A percentile compares a stretch with the other conserved stretches of the same genome.
phyloP scores from a whole-genome alignment of 768 basidiomycete genomes.

The Russula lepida region DNA sequence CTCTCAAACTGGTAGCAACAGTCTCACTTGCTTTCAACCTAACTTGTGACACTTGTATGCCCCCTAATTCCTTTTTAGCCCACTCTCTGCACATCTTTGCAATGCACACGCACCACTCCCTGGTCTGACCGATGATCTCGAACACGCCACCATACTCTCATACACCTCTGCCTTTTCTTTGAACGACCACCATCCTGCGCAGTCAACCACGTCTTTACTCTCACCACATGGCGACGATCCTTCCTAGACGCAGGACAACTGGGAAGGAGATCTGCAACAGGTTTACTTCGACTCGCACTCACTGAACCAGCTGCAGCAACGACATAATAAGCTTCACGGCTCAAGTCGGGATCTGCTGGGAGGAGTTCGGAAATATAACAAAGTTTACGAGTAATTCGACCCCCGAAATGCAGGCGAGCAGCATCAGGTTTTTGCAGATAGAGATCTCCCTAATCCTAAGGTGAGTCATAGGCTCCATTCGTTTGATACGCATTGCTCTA shows the following conservation, averaged over 20 bases:
- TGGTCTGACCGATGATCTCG: slow-evolving; percentile 4
- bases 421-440: slow-evolving; percentile 50
- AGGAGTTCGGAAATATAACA: slow-evolving; percentile 44
- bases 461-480: slow-evolving; percentile 25
- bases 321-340: slow-evolving; percentile 12
- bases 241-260: neutral
- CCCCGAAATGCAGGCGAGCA: slow-evolving; percentile 42
- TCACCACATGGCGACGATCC: neutral
- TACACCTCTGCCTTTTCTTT: slow-evolving; percentile 9
- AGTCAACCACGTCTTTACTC: neutral
- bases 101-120: too few species aligned
- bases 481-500: neutral
- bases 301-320: neutral
- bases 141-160: slow-evolving; percentile 9
- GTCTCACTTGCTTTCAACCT: too few species aligned
- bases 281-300: neutral
- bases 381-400: slow-evolving; percentile 52
- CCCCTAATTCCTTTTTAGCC: too few species aligned
- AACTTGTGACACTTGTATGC: too few species aligned
- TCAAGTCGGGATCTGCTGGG: slow-evolving; percentile 45
- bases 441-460: slow-evolving; percentile 50
- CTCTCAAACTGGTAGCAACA: too few species aligned
- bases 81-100: too few species aligned
- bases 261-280: neutral
- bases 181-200: neutral